Evolutionary conservation across 805 yeast genomes (phyloP).

Genomic region (Metschnikowia similis): DNA sequence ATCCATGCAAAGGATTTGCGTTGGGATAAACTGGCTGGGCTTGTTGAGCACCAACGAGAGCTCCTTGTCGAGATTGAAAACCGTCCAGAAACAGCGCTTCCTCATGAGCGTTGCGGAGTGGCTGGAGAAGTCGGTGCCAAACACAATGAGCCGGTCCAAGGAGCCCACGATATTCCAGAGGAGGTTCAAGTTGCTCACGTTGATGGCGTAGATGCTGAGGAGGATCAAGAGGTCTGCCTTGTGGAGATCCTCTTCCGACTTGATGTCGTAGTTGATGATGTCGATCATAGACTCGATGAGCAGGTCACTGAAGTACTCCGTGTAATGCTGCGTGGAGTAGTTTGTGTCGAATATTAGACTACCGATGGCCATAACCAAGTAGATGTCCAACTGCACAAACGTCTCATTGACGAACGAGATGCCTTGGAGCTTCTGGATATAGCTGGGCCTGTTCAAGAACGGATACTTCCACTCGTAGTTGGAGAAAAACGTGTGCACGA

Average conservation of each 20-base stretch:
- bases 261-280: conserved; percentile 26
- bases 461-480: conserved; percentile 36
- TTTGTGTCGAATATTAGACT: conserved; percentile 32
- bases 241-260: conserved; percentile 22
- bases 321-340: conserved; percentile 21
- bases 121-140: conserved; percentile 14
- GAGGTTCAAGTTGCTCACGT: conserved; percentile 23
- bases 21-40: conserved; percentile 34
- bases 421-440: conserved; percentile 20
- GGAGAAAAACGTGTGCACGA: conserved; percentile 33
- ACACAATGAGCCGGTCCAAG: conserved; percentile 24
- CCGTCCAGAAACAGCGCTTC: conserved; percentile 32
- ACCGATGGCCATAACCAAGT: conserved; percentile 37
- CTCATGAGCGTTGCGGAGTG: conserved; percentile 6
- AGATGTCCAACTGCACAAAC: conserved; percentile 35
- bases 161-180: conserved; percentile 35
- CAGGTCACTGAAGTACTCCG: conserved; percentile 28
- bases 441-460: conserved; percentile 23
- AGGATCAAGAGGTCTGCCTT: conserved; percentile 30
- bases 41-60: conserved; percentile 29
- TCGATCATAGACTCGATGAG: conserved; percentile 32
- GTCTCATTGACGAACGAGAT: conserved; percentile 32
- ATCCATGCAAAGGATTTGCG: conserved; percentile 17
- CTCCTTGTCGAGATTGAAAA: conserved; percentile 37
- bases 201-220: conserved; percentile 28